Conservation (phyloP, 2,329 filamentous ascomycete species). For the Aspergillus arachidicola region DNA sequence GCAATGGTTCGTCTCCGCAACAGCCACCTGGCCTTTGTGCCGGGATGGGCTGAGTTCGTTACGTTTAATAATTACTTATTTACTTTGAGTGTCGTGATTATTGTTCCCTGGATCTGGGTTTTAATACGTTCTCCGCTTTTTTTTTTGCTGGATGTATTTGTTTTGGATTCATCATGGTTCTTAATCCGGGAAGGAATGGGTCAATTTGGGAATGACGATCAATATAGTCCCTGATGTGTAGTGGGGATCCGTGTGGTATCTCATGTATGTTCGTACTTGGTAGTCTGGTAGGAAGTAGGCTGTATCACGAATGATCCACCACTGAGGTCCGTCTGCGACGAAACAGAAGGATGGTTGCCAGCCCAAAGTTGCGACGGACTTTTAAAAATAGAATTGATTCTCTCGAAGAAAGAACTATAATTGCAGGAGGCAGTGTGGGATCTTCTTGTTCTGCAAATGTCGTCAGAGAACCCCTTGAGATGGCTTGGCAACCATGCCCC, state of each 20-base stretch:
- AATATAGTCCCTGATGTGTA: background rate
- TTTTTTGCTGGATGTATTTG: background rate
- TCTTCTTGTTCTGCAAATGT: slow-evolving; percentile 8
- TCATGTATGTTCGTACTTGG: background rate
- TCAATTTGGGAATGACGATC: background rate
- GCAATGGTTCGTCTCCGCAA: background rate
- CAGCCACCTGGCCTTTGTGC: slow-evolving; percentile 3
- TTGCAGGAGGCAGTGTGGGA: background rate
- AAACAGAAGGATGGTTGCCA: background rate
- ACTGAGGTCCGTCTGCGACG: background rate
- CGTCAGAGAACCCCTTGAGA: slow-evolving; percentile 3
- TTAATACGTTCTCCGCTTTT: background rate
- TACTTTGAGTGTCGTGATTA: background rate
- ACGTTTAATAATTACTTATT: background rate
- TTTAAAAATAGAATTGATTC: background rate
- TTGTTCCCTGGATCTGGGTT: background rate
- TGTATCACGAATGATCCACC: background rate
- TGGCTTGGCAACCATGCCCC: slow-evolving; percentile 33
- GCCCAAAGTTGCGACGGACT: background rate
- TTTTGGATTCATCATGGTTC: background rate
- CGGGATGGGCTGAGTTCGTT: background rate
- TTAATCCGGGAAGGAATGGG: background rate
- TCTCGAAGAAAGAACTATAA: background rate
- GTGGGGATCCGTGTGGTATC: slow-evolving; percentile 1
- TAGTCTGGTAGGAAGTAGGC: background rate